phyloP scores from a whole-genome alignment of 352 stramenopile genomes.

The Globisporangium acanthophoron region DNA sequence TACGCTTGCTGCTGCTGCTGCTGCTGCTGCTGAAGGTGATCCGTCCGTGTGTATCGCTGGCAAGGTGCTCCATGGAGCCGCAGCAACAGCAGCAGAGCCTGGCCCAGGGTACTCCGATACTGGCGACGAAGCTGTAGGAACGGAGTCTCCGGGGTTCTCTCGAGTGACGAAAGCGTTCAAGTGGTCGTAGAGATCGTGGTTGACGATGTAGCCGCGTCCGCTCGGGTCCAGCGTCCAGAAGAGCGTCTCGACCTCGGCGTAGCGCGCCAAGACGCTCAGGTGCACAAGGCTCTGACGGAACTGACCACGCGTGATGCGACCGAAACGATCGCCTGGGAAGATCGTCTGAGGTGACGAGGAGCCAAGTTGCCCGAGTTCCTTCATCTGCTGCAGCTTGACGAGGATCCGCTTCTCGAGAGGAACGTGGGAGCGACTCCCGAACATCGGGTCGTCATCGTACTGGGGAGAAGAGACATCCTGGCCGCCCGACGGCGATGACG shows the following conservation, averaged over 20 bases:
- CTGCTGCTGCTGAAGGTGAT: not conserved
- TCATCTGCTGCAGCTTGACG: constrained; percentile 52
- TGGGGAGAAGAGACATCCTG: constrained; percentile 14
- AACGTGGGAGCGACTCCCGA: constrained; percentile 16
- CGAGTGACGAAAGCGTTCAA: constrained; percentile 27
- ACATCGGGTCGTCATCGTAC: constrained; percentile 31
- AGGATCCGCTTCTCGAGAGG: constrained; percentile 52
- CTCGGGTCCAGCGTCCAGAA: constrained; percentile 74
- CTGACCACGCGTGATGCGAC: constrained; percentile 60
- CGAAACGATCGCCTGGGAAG: constrained; percentile 69
- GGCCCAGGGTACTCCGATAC: not conserved
- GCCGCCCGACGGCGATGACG: not conserved
- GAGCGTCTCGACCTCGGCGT: constrained; percentile 62
- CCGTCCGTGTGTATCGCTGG: constrained; percentile 26
- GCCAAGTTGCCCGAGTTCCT: constrained; percentile 52
- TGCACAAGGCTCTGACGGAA: constrained; percentile 72
- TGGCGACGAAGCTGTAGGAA: not conserved
- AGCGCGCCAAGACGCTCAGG: constrained; percentile 49
- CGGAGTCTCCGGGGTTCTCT: not conserved
- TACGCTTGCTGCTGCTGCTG: not conserved
- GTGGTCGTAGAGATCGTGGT: constrained; percentile 63
- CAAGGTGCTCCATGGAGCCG: constrained; percentile 16
- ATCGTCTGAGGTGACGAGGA: constrained; percentile 45
- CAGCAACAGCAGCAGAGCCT: not conserved
- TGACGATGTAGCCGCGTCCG: constrained; percentile 51